Evolutionary conservation across 2,329 filamentous ascomycete species (phyloP), one percentile per base, ranked within the genome.

Genomic region (Capronia americana): DNA sequence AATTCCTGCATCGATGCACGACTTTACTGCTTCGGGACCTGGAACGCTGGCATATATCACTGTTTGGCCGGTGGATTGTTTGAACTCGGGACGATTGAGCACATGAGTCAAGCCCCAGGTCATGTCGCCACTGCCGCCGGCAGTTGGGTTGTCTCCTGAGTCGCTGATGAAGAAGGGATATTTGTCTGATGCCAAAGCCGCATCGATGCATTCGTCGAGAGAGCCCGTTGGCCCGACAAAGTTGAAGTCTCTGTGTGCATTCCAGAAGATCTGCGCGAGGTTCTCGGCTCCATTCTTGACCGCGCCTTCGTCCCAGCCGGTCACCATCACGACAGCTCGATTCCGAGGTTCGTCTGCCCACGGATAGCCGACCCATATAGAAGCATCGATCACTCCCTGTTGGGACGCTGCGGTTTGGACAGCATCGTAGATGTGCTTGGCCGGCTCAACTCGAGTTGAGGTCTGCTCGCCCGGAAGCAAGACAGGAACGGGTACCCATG

Each of bases 271-370:
- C 11, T 20, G 46, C 10, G 58, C 28, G 32, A 61, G 58, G 8
- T 28, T 53, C 30, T 61, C 58, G 2, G 48, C 48, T 44, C 44
- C 46, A 53, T 17, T 17, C 32, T 54, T 54, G 30, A 54, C 30
- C 11, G 2, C 11, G 5, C 38, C 30, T 38, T 28, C 20, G 17
- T 61, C 24, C 58, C 58, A 61, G 30, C 58, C 48, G 3, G 58
- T 54, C 30, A 53, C 58, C 46, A 61, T 51, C 1, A 61, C 48
- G 24, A 54, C 58, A n/a, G 58, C 58, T n/a, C 24, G 46, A 44
- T 61, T 61, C 38, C 58, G 58, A n/a, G 58, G 58, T 23, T 61
- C 58, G 20, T 61, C 58, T 26, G 58, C 58, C 58, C 58, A 54
- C 1, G 48, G 58, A 53, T 61, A 61, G n/a, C 58, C 58, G 12